Evolutionary conservation across 345 rosid species (phyloP), one percentile per base, ranked within the genome.

Genomic region (Salix purpurea): DNA sequence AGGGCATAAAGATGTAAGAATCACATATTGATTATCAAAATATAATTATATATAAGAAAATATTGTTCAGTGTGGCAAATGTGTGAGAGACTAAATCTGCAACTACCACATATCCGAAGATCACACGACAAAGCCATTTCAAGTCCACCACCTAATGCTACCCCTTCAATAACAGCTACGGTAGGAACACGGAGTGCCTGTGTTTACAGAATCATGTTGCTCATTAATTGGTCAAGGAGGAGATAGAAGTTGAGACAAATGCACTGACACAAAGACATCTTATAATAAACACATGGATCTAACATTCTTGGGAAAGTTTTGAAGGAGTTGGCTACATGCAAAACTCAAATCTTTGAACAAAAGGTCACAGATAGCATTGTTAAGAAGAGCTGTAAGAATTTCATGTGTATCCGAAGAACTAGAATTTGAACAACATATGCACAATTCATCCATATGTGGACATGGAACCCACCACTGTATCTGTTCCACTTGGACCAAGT

Each of bases 101-200:
- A 70, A 70, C 73, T 86, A 95, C 99, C 99, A 48, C 94, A 93
- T 74, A 95, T 75, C 61, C 98, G 91, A 79, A 93, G 92, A 88
- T 95, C 99, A 79, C 98, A 93, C 60, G 97, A 85, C 71, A 91
- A 83, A 77, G 98, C 99, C 98, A 95, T 82, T 87, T 93, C 98
- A 75, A 95, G 96, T 84, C 99, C 99, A 85, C 96, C 99, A 77
- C 99, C 99, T 72, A 95, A 42, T 67, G 98, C 99, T 15, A 74
- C 93, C 74, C 99, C 99, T 82, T 95, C 98, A 46, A 95, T 90
- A 72, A 92, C 91, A 65, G 98, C 96, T 77, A 95, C 88, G 48
- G 92, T 93, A 4, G 98, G 98, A 83, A 96, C 84, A 65, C 66
- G 74, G 67, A 91, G 89, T 77, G 80, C 88, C 98, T 95, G 82